Conservation (phyloP, 2,329 filamentous ascomycete species). For the Ophiostoma montium region DNA sequence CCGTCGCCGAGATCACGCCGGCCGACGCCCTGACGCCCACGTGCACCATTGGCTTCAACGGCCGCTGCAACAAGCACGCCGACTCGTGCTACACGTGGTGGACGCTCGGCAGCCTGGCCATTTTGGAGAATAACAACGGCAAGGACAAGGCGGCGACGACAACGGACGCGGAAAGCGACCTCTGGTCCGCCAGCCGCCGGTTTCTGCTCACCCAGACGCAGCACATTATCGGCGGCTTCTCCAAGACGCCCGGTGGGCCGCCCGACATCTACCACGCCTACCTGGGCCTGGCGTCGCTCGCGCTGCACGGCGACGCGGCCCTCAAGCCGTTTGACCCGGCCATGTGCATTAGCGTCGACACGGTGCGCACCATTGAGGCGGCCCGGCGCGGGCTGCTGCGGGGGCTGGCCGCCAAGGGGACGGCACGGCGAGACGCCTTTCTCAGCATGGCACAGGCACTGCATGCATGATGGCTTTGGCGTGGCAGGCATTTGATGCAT, state of each 20-base stretch:
- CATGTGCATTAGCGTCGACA: conserved; percentile 57
- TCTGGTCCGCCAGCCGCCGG: conserved; percentile 42
- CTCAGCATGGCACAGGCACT: neutral
- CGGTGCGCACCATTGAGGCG: conserved; percentile 33
- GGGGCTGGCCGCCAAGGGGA: neutral
- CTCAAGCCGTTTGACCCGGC: conserved; percentile 60
- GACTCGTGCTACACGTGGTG: conserved; percentile 97
- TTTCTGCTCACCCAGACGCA: conserved; percentile 81
- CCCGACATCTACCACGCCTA: conserved; percentile 83
- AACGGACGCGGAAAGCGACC: too few species aligned
- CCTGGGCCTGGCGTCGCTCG: conserved; percentile 68
- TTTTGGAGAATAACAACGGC: conserved; percentile 30
- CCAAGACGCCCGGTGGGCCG: conserved; percentile 52
- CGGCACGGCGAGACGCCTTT: neutral
- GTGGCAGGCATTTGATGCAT: too few species aligned
- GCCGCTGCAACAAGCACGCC: conserved; percentile 76
- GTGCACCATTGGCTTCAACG: conserved; percentile 60
- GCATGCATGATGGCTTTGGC: neutral
- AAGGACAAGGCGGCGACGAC: conserved; percentile 37
- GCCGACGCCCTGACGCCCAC: conserved; percentile 8
- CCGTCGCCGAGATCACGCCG: conserved; percentile 10
- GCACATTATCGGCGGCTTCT: conserved; percentile 71
- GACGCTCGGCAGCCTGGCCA: conserved; percentile 52
- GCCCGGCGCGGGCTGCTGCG: conserved; percentile 28
- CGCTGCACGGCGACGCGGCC: conserved; percentile 54